phyloP scores from a whole-genome alignment of 2,329 filamentous ascomycete species.

The Tolypocladium sp. region DNA sequence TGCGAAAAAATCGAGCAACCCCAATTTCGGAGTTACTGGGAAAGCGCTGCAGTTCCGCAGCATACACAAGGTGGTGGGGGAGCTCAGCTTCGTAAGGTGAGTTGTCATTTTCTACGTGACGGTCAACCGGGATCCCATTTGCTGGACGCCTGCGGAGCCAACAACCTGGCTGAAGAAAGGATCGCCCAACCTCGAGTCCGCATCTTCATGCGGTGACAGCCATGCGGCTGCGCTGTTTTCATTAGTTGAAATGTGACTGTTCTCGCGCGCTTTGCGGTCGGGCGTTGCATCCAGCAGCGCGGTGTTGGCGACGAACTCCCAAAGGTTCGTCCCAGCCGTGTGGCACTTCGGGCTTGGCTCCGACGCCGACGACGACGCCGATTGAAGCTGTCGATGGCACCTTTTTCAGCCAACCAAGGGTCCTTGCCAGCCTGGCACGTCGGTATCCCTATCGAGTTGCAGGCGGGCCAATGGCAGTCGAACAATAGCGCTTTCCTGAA shows the following conservation, averaged over 20 bases:
- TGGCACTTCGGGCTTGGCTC: neutral
- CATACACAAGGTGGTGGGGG: conserved; percentile 52
- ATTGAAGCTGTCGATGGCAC: neutral
- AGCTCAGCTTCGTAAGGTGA: conserved; percentile 66
- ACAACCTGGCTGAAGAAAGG: neutral
- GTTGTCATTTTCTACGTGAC: conserved; percentile 15
- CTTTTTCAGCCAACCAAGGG: neutral
- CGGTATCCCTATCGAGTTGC: neutral
- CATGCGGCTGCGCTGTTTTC: neutral
- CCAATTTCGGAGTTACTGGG: conserved; percentile 48
- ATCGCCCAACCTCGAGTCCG: neutral
- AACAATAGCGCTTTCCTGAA: neutral
- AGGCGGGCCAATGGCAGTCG: neutral
- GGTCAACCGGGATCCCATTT: neutral
- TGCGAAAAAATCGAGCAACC: conserved; percentile 48
- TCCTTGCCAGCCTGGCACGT: neutral
- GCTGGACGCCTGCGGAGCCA: neutral
- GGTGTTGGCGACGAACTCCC: neutral
- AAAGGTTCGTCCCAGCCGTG: neutral
- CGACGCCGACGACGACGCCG: neutral
- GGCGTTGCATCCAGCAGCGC: neutral
- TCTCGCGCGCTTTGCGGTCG: neutral
- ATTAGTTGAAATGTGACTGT: neutral
- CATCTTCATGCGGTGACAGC: neutral
- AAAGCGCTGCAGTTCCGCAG: conserved; percentile 50